Evolutionary conservation across 1,284 basidiomycete species (phyloP), one percentile per base, ranked within the genome.

Genomic region (Ceratobasidium theobromae): DNA sequence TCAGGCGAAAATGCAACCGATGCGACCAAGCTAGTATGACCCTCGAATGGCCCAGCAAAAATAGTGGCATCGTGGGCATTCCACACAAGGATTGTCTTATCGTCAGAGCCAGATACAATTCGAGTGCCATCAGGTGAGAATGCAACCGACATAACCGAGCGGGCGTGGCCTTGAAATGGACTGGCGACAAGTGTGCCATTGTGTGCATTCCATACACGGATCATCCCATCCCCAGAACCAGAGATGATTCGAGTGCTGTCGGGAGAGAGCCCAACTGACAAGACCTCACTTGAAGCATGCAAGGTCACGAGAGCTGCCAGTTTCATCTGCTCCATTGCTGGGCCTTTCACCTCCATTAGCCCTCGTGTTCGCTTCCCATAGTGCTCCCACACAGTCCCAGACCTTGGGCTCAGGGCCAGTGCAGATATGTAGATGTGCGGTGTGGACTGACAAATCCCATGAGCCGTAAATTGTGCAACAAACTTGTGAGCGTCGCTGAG

Each of bases 241-340:
- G n/a, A n/a, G n/a, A n/a, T n/a, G n/a, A n/a, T n/a, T n/a, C n/a
- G n/a, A n/a, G n/a, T n/a, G n/a, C n/a, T n/a, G n/a, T 8, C 40
- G 27, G 23, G 58, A 55, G 69, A 79, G 78, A 67, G 79, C 78
- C 54, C 73, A 75, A 69, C 78, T 76, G 65, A 75, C 76, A 71
- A 79, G 79, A 4, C 75, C n/a, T n/a, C n/a, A n/a, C 75, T 70
- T 75, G 76, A 52, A 79, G 73, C 35, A 38, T 38, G n/a, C n/a
- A n/a, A n/a, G n/a, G n/a, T n/a, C n/a, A n/a, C n/a, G n/a, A n/a
- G n/a, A n/a, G n/a, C n/a, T n/a, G n/a, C n/a, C n/a, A n/a, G n/a
- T n/a, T n/a, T n/a, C n/a, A n/a, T n/a, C n/a, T n/a, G n/a, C n/a
- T n/a, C n/a, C n/a, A n/a, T n/a, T n/a, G n/a, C 35, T 8, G 6